Percentiles rank a stretch among this genome's conserved stretches.
Conservation (phyloP, 169 alveolate genomes). For the Perkinsus chesapeaki region DNA sequence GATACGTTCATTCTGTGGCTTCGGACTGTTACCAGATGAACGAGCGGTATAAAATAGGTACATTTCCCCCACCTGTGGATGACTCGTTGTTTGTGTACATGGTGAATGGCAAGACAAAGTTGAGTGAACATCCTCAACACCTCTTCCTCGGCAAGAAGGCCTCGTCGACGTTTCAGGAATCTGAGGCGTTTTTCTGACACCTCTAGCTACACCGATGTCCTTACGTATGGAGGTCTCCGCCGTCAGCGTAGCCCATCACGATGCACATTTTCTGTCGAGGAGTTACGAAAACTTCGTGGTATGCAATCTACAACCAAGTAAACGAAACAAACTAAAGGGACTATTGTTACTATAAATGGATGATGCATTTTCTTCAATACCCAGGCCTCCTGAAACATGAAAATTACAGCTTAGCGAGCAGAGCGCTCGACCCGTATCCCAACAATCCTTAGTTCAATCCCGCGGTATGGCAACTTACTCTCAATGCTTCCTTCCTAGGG, state of each 20-base stretch:
- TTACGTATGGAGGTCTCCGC: slow-evolving; percentile 59
- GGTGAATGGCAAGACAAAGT: slow-evolving; percentile 65
- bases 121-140: slow-evolving; percentile 63
- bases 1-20: no score
- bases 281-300: slow-evolving; percentile 55
- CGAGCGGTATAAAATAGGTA: background rate
- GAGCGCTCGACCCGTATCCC: background rate
- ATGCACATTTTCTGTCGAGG: slow-evolving; percentile 56
- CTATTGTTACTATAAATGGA: slow-evolving; percentile 47
- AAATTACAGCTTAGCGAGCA: background rate
- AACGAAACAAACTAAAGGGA: background rate
- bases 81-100: slow-evolving; percentile 58
- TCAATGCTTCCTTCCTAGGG: slow-evolving; percentile 47
- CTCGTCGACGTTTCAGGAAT: background rate
- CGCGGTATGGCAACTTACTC: background rate
- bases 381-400: slow-evolving; percentile 42
- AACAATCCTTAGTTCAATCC: background rate
- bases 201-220: background rate
- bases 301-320: background rate
- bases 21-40: background rate
- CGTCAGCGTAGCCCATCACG: slow-evolving; percentile 78
- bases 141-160: slow-evolving; percentile 40
- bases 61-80: slow-evolving; percentile 36
- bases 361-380: slow-evolving; percentile 48
- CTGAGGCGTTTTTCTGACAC: background rate